Evolutionary conservation across 345 rosid genomes (phyloP), one percentile per base, ranked within the genome.

Genomic region (Syzygium oleosum): DNA sequence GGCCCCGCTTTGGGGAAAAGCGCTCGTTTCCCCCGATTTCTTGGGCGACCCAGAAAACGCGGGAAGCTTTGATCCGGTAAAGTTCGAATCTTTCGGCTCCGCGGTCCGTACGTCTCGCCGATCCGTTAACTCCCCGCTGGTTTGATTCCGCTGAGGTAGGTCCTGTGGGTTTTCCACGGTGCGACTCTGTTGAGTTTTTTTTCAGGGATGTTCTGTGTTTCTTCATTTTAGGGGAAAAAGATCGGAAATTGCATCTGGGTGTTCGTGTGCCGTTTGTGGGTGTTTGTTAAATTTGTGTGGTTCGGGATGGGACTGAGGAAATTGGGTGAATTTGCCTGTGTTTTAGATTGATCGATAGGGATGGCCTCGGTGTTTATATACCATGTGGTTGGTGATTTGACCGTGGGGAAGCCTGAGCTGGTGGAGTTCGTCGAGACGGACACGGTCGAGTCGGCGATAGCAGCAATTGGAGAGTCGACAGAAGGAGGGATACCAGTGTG

Each of bases 381-480:
- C 84, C 99, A 98, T 86, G 98, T 96, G 84, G 99, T 96, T 55
- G 99, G 99, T 19, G 99, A 98, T 95, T 96, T 98, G 88, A 98
- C 99, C 43, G 99, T 98, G 87, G 99, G 99, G 87, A 98, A 98
- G 93, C 99, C 99, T 31, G 99, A 96, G 90, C 91, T 96, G 90
- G 94, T 91, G 25, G 99, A 98, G 90, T 96, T 98, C 86, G 89
- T 84, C 52, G 99, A 98, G 92, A 93, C 96, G 7, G 98, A 95
- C 93, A 96, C 96, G 23, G 92, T 98, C 46, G 99, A 96, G 90
- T 90, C 95, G 6, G 99, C 99, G 9, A 94, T 96, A 49, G 86
- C 91, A 86, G 98, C 99, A 0, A 98, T 98, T 10, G 95, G 99
- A 12, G 98, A 94, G 86, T 95, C 98, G 14, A 94, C 99, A 0